phyloP scores from a whole-genome alignment of 331 rosid species.

The Acacia pycnantha region DNA sequence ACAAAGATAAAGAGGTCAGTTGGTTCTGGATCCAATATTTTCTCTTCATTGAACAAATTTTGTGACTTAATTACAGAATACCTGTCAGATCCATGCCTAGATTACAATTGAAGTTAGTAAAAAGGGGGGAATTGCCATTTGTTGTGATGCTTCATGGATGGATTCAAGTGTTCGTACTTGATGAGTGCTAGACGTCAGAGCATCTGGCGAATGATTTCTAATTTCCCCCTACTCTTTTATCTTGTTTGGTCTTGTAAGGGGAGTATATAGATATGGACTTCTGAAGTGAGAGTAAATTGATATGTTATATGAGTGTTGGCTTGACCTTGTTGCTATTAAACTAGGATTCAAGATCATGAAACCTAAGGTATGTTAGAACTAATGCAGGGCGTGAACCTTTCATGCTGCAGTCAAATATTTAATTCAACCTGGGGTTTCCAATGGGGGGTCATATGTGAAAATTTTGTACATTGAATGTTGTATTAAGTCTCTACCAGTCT shows the following conservation, averaged over 20 bases:
- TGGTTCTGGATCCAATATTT: constrained; percentile 2
- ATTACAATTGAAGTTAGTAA: not conserved
- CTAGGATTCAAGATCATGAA: not conserved
- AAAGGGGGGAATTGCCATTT: not conserved
- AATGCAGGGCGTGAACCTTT: constrained; percentile 1
- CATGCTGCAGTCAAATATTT: constrained; percentile 1
- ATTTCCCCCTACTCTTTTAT: not conserved
- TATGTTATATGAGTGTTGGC: not conserved
- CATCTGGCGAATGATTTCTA: constrained; percentile 3
- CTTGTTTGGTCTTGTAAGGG: not conserved
- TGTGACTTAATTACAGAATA: constrained; percentile 5
- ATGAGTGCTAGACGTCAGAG: not conserved
- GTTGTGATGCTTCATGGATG: constrained; percentile 13
- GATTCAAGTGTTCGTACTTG: constrained; percentile 21
- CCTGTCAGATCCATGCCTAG: not conserved
- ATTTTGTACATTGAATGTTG: not conserved
- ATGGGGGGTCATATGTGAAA: constrained; percentile 6
- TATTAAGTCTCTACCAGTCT: constrained; percentile 3
- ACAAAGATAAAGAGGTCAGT: not conserved
- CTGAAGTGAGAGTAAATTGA: constrained; percentile 6
- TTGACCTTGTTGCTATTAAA: constrained; percentile 2
- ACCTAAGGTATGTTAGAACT: constrained; percentile 2
- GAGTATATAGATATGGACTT: not conserved
- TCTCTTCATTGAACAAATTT: not conserved
- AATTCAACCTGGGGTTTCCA: constrained; percentile 4